Conservation (phyloP, 805 yeast species). For the Cyberlindnera mrakii region DNA sequence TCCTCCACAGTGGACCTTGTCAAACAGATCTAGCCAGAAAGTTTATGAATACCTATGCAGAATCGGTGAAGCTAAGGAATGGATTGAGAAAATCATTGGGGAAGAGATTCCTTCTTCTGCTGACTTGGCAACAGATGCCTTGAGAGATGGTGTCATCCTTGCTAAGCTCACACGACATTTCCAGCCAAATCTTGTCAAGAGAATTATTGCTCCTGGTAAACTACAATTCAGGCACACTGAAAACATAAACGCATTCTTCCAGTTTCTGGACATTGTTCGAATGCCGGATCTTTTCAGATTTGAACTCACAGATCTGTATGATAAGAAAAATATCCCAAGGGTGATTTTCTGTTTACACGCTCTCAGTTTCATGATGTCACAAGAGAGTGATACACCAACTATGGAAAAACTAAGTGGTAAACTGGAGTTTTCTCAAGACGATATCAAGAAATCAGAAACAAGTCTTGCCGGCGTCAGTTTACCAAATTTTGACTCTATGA, state of each 20-base stretch:
- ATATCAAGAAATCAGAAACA: constrained; percentile 59
- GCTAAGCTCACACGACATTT: constrained; percentile 74
- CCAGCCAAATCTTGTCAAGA: constrained; percentile 55
- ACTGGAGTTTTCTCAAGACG: constrained; percentile 59
- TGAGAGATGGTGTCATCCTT: constrained; percentile 79
- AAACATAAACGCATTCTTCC: constrained; percentile 79
- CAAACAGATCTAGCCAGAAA: constrained; percentile 21
- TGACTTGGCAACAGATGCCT: constrained; percentile 49
- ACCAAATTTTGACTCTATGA: constrained; percentile 68
- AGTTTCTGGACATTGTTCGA: constrained; percentile 57
- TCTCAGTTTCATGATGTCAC: constrained; percentile 63
- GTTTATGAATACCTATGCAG: constrained; percentile 79
- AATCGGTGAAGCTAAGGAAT: constrained; percentile 71
- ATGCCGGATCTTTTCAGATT: constrained; percentile 87
- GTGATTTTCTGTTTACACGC: constrained; percentile 94
- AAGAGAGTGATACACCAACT: constrained; percentile 47
- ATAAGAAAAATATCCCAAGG: constrained; percentile 85
- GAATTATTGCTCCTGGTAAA: constrained; percentile 50
- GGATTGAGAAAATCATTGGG: constrained; percentile 63
- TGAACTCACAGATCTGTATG: constrained; percentile 89
- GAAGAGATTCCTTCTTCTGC: constrained; percentile 52
- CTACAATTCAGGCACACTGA: constrained; percentile 89
- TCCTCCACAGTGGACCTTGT: constrained; percentile 13
- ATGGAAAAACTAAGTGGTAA: constrained; percentile 60
- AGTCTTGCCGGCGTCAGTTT: constrained; percentile 60